Base-by-base conservation (phyloP, 805 yeast genomes). In the Nadsonia fulvescens region DNA sequence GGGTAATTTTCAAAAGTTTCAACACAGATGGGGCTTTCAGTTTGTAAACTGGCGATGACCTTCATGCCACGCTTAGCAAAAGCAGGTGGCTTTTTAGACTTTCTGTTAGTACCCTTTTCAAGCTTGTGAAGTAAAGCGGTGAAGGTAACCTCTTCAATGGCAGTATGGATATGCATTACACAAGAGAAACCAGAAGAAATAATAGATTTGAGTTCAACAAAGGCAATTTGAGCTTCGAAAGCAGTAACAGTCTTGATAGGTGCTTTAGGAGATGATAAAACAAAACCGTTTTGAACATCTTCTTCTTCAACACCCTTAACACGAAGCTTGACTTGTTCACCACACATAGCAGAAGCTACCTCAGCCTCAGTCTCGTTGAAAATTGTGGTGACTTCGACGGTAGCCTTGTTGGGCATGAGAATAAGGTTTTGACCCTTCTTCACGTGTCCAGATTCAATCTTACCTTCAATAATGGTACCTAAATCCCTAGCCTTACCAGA, bases 61-160 rank as follows among this genome's bases (percentile, higher is more conserved):
- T 81, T 86, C 96, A 86, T 86, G 45, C 98, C 98, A 66, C 79
- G 78, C 58, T 86, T 89, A 37, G 96, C 99, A 53, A 82, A 89
- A 27, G 95, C 93, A 34, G 98, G 98, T 17, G 98, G 78, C 53
- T 78, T 82, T 66, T 82, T 89, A 34, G 93, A 78, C 54, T 71
- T 77, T 61, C 94, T 75, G 66, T 86, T 86, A 31, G 96, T 82
- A 36, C 94, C 95, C 61, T 78, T 86, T 54, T 89, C 93, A 43
- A 89, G 62, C 57, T 86, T 82, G 59, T 89, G 96, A 47, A 82
- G 62, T 51, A 89, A 64, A 44, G 71, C 70, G 27, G 72, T 62
- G 47, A 89, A 68, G 14, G 64, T 63, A 28, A 89, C 93, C 55
- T 89, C 99, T 57, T 89, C 96, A 40, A 86, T 82, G 30, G 96